These are phyloP conservation scores for Hygrophila difformis DNA, from an alignment of 257 asterid genomes.

Conservation along the genomic window DNA sequence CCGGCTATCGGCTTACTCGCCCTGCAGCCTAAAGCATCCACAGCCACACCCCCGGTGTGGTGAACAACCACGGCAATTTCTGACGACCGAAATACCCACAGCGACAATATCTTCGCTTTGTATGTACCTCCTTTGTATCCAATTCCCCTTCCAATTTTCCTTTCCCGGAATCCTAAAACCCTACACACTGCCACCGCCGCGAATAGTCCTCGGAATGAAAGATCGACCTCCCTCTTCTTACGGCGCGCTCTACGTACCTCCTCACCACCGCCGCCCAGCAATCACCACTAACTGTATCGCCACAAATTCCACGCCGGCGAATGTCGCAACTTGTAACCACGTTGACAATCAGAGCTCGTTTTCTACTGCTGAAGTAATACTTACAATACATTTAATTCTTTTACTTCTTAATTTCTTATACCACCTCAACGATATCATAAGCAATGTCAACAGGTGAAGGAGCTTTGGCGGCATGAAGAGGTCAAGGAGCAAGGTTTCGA, in stretches of 20 bases:
- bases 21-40: slow-evolving; percentile 11
- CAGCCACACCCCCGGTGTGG: too few relatives aligned
- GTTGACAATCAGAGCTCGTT: slow-evolving; percentile 24
- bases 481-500: slow-evolving; percentile 28
- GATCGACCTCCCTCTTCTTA: slow-evolving; percentile 42
- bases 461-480: slow-evolving; percentile 20
- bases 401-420: slow-evolving; percentile 41
- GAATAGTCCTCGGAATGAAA: slow-evolving; percentile 37
- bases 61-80: slow-evolving; percentile 5
- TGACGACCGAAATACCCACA: slow-evolving; percentile 8
- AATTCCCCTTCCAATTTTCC: slow-evolving; percentile 21
- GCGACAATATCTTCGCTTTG: slow-evolving; percentile 17
- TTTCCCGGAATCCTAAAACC: slow-evolving; percentile 47
- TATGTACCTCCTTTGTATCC: slow-evolving; percentile 46
- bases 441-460: slow-evolving; percentile 36
- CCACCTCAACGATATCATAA: slow-evolving; percentile 30
- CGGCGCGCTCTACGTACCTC: slow-evolving; percentile 63
- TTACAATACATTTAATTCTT: slow-evolving; percentile 21
- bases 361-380: slow-evolving; percentile 18
- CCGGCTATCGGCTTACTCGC: slow-evolving; percentile 10
- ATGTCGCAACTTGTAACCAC: slow-evolving; percentile 13
- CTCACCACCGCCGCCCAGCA: slow-evolving; percentile 59
- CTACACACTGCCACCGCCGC: slow-evolving; percentile 19
- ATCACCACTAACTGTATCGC: slow-evolving; percentile 23
- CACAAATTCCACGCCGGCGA: slow-evolving; percentile 22